phyloP scores from a whole-genome alignment of 192 early-diverging fungal species.

The Radiomyces spectabilis region DNA sequence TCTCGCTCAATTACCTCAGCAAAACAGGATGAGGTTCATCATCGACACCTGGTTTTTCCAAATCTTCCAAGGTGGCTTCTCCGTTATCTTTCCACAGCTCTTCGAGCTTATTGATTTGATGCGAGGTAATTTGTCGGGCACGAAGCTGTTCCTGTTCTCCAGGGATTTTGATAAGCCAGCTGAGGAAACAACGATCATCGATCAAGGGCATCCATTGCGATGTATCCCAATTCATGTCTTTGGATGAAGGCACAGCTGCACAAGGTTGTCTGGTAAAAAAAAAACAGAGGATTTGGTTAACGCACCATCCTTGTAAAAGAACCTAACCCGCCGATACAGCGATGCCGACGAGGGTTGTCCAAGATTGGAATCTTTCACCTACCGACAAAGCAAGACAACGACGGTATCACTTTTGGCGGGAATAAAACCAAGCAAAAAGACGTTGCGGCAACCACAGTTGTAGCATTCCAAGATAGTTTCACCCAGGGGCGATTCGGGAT shows the following conservation, averaged over 20 bases:
- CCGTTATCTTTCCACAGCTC: conserved; percentile 81
- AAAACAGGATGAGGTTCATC: conserved; percentile 82
- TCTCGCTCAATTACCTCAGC: conserved; percentile 50
- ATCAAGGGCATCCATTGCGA: conserved; percentile 96
- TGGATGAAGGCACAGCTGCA: conserved; percentile 78
- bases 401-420: conserved; percentile 98
- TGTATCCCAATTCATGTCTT: conserved; percentile 96
- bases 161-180: conserved; percentile 92
- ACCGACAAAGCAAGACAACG: conserved; percentile 93
- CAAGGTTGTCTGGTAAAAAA: conserved; percentile 69
- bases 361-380: too few relatives aligned
- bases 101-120: conserved; percentile 84
- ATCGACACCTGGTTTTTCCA: conserved; percentile 73
- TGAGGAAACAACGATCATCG: conserved; percentile 86
- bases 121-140: conserved; percentile 73
- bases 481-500: conserved; percentile 88
- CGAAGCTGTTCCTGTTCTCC: conserved; percentile 76
- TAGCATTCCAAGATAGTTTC: conserved; percentile 96
- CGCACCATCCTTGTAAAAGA: too few relatives aligned
- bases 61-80: conserved; percentile 70
- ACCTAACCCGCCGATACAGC: too few relatives aligned
- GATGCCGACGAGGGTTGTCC: too few relatives aligned
- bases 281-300: too few relatives aligned
- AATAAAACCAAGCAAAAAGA: conserved; percentile 96
- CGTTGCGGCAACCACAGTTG: conserved; percentile 91